Base-by-base conservation (phyloP, 805 yeast genomes). In the Candida xyloterini region DNA sequence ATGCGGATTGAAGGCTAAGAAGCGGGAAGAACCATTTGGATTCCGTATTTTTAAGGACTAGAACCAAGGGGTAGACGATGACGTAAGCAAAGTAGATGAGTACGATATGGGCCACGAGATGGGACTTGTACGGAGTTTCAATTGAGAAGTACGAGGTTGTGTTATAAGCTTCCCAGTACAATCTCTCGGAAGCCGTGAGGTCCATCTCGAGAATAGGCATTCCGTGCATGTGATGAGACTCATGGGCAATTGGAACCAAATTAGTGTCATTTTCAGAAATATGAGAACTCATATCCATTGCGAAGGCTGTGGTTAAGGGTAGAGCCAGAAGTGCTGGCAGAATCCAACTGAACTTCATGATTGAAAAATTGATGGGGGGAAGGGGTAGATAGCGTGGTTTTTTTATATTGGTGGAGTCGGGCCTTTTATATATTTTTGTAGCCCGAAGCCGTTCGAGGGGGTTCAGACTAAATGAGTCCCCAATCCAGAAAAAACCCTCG, bases 121-220 rank as follows among this genome's bases (percentile, higher is more conserved):
- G 71, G 10, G 68, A 43, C 41, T 77, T 73, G 48, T 71, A 71
- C 3, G 78, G 71, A 2, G 73, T 51, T 0, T 70, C 72, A 10
- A 75, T 55, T 7, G 76, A 79, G 63, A 86, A 79, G 59, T 73
- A 89, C 3, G 87, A 80, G 1, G 91, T 82, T 10, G 95, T 78
- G 55, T 84, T 79, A 62, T 89, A 90, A 18, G 62, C 57, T 34
- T 78, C 79, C 97, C 97, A 90, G 61, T 74, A 90, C 20, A 71
- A 57, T 40, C 78, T 66, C 60, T 89, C 96, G 31, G 79, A 84
- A 0, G 90, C 82, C 13, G 79, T 71, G 34, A 90, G 70, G 14
- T 76, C 55, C 2, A 84, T 82, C 20, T 78, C 66, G 32, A 89
- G 67, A 30, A 90, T 85, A 1, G 95, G 90, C 48, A 76, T 54